Conservation (phyloP, 805 yeast species). For the Sugiyamaella floridensis region DNA sequence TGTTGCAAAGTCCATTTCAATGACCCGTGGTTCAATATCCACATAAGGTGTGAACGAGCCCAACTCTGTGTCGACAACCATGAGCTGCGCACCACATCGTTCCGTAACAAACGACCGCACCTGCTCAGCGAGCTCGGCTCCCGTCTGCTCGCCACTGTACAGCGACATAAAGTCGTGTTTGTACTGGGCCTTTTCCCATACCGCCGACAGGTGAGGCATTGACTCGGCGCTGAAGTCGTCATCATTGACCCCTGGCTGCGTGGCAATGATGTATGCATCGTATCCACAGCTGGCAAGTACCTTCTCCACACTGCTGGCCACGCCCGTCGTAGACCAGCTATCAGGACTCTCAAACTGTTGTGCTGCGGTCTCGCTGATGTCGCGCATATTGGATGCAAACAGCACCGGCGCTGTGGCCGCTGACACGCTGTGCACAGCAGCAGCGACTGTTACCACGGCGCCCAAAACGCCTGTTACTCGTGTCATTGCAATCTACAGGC, state of each 20-base stretch:
- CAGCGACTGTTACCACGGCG: background rate
- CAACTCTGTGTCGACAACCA: conserved; percentile 36
- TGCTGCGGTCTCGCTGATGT: background rate
- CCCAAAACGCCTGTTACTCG: background rate
- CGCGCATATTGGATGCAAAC: conserved; percentile 5
- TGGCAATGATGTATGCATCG: conserved; percentile 50
- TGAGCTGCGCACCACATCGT: conserved; percentile 47
- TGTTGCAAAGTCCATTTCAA: conserved; percentile 51
- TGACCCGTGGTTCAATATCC: conserved; percentile 57
- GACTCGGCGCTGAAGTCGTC: conserved; percentile 44
- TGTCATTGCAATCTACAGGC: background rate
- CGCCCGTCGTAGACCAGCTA: background rate
- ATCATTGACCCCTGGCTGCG: conserved; percentile 46
- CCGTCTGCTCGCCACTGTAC: background rate
- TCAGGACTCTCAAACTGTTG: background rate
- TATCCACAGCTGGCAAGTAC: conserved; percentile 37
- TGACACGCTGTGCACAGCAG: background rate
- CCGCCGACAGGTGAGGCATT: conserved; percentile 16
- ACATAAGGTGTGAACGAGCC: conserved; percentile 48
- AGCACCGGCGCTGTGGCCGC: conserved; percentile 3
- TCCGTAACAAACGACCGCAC: conserved; percentile 32
- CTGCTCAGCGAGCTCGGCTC: conserved; percentile 33
- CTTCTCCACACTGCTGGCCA: conserved; percentile 4
- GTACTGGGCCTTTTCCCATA: background rate
- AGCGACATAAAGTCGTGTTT: background rate